These are phyloP conservation scores for Pythium phragmiticola DNA, from an alignment of 352 stramenopile genomes.

Conservation along the genomic window DNA sequence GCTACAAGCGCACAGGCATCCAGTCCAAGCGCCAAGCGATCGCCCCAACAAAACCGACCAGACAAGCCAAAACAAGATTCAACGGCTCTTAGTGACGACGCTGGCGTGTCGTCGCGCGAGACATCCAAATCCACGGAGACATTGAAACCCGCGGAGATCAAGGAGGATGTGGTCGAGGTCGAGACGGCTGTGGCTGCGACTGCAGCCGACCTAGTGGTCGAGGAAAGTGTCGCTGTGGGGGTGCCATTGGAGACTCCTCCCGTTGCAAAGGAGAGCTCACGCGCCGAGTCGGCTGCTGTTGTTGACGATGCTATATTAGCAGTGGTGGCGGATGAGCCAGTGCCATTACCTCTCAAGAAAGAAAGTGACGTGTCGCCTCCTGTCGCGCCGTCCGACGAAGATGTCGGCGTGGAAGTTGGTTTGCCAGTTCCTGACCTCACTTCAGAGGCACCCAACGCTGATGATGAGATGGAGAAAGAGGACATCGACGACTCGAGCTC, in stretches of 20 bases:
- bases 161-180: neutral
- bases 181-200: conserved; percentile 1
- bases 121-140: neutral
- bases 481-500: conserved; percentile 18
- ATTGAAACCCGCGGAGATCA: neutral
- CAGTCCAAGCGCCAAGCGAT: conserved; percentile 3
- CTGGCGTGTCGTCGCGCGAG: conserved; percentile 2
- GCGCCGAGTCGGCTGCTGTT: conserved; percentile 5
- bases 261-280: conserved; percentile 1
- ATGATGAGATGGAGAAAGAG: conserved; percentile 8
- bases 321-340: neutral
- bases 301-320: neutral
- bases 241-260: conserved; percentile 15
- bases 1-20: neutral
- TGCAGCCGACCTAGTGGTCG: neutral
- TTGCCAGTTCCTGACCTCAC: conserved; percentile 7
- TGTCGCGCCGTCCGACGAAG: neutral
- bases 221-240: conserved; percentile 21
- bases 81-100: neutral
- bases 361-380: neutral
- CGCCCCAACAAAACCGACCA: neutral
- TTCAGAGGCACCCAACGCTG: neutral
- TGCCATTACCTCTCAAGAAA: neutral
- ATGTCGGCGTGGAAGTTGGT: conserved; percentile 13
- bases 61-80: neutral